Evolutionary conservation across 208 protist species (phyloP), one percentile per base, ranked within the genome.

Genomic region (Crithidia expoeki): DNA sequence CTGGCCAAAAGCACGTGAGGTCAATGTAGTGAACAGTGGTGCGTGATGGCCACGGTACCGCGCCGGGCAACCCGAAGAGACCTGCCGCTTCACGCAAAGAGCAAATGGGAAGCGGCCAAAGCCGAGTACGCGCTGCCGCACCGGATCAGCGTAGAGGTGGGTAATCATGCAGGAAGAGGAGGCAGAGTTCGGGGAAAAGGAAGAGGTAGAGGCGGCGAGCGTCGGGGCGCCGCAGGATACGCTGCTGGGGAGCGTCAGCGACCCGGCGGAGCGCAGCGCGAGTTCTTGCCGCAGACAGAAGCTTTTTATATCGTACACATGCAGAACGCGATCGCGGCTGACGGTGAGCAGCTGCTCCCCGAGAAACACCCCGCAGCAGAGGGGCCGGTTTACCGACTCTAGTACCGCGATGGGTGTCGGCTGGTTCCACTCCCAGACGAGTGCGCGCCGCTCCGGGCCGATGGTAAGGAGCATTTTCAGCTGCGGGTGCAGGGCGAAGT

Each of bases 381-480:
- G 86, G 10, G 90, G 87, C 12, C 85, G 80, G 58, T 86, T 91
- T 66, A 90, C 84, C 14, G 83, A 58, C 52, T 88, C 82, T 19
- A 95, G 79, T 4, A 84, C 66, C 12, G 90, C 80, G 58, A 93
- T 81, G 19, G 84, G 81, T 3, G 34, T 55, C 27, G 85, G 78
- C 72, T 90, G 84, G 6, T 74, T 63, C 70, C 89, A 85, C 47
- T 95, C 90, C 90, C 90, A 95, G 9, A 95, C 87, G 40, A 95
- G 67, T 12, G 81, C 90, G 51, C 79, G 66, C 11, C 90, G 83
- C 79, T 93, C 90, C 25, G 85, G 77, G 19, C 90, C 90, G 3
- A 91, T 74, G 7, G 90, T 92, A 11, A 95, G 82, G 57, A 95
- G 51, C 74, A 95, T 72, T 44, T 86, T 81, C 21, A 87, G 62